These are phyloP conservation scores for Phytophthora fragariae DNA, from an alignment of 352 stramenopile genomes.

Conservation along the genomic window DNA sequence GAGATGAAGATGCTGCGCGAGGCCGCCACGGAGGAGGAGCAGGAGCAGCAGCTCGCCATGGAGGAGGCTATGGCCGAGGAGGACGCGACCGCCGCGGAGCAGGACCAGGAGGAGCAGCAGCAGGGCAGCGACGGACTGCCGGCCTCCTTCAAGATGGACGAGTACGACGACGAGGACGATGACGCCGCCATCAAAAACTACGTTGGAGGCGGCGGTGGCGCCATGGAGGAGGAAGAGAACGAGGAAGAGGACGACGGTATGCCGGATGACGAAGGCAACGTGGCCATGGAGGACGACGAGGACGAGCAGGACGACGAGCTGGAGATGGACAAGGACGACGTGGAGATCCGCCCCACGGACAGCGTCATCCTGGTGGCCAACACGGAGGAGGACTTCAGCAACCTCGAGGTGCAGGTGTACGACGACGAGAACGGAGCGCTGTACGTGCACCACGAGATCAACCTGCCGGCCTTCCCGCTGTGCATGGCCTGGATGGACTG, in stretches of 20 bases:
- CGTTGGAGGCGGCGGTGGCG: conserved; percentile 45
- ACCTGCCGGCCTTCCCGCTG: conserved; percentile 98
- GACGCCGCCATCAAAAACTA: conserved; percentile 87
- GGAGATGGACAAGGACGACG: conserved; percentile 91
- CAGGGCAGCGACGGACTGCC: conserved; percentile 63
- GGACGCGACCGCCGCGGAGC: conserved; percentile 38
- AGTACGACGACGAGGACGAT: conserved; percentile 90
- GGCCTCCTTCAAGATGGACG: conserved; percentile 85
- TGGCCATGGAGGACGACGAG: conserved; percentile 60
- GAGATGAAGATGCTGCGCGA: conserved; percentile 87
- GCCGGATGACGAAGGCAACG: conserved; percentile 58
- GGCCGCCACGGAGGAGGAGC: conserved; percentile 74
- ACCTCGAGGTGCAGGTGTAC: conserved; percentile 99
- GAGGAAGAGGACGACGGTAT: conserved; percentile 41
- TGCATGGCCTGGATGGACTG: conserved; percentile 97
- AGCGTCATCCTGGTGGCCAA: conserved; percentile 96
- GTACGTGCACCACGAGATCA: conserved; percentile 99
- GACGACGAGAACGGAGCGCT: conserved; percentile 96
- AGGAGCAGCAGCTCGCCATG: conserved; percentile 65
- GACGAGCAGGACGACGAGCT: conserved; percentile 76
- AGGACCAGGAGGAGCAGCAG: conserved; percentile 21
- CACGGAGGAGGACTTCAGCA: conserved; percentile 98
- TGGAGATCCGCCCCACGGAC: conserved; percentile 95
- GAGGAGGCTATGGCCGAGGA: conserved; percentile 61
- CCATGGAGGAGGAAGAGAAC: conserved; percentile 44